Base-by-base conservation (phyloP, 1,139 yeast genomes). In the Candida pseudoviswanathii region DNA sequence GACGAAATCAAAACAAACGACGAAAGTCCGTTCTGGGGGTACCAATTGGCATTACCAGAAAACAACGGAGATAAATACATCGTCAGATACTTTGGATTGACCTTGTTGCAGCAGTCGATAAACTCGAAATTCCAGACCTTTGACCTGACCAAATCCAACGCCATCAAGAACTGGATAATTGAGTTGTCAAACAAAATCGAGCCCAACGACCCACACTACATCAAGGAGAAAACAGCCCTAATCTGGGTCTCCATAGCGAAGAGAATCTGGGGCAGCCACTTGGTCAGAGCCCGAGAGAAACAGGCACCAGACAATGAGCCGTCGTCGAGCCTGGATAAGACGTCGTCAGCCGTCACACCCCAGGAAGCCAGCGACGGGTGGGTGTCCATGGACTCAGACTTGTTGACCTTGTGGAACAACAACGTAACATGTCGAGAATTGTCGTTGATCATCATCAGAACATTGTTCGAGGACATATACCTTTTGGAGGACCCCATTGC, bases 231-330 rank as follows among this genome's bases (percentile, higher is more conserved):
- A 67, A 65, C 92, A 45, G 96, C 98, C 3, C 85, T 82, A 56
- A 70, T 94, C 25, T 92, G 98, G 97, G 97, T 89, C 0, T 86
- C 91, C 39, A 76, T 94, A 9, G 96, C 97, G n/a, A 94, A 95
- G 63, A 78, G 96, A 48, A 79, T 84, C 37, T 95, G 99, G 99
- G 98, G 98, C 7, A 74, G 77, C 44, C 79, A 68, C 51, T 60
- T 75, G 30, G 64, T 73, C 36, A 73, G 71, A 53, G 50, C 58
- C 2, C 51, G 52, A 38, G 53, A 54, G 4, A 39, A 27, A 30
- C 5, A 3, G 10, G 7, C 34, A 27, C 6, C 9, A 8, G 21
- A 21, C 21, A 11, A 27, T 38, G 25, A 34, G 27, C 30, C 31
- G 22, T 24, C 42, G 22, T n/a, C n/a, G n/a, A 33, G 34, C 29